Evolutionary conservation across 345 rosid genomes (phyloP).

Genomic region (Stellera chamaejasme): DNA sequence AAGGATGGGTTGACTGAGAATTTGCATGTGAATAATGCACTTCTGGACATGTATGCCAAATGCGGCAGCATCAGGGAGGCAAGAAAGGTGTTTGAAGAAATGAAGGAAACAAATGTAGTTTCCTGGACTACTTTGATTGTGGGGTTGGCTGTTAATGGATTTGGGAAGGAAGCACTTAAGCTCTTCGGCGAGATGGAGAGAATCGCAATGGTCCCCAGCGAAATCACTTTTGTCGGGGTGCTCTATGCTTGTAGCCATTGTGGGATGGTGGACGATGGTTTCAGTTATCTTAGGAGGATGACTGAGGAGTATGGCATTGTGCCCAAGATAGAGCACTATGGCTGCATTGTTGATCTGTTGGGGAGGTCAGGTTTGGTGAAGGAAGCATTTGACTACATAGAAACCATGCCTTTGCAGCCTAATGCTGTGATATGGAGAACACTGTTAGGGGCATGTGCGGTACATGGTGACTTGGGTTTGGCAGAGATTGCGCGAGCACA

Average conservation of each 20-base stretch:
- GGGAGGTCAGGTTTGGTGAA: constrained; percentile 73
- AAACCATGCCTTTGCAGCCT: constrained; percentile 52
- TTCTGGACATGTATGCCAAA: constrained; percentile 72
- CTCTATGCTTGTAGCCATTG: constrained; percentile 90
- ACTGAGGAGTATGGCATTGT: constrained; percentile 46
- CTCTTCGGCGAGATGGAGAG: constrained; percentile 48
- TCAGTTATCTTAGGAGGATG: constrained; percentile 54
- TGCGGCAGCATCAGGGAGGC: constrained; percentile 59
- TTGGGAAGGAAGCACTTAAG: constrained; percentile 62
- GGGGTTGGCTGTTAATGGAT: constrained; percentile 83
- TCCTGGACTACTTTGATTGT: constrained; percentile 80
- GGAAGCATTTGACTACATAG: constrained; percentile 46
- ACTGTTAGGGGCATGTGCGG: constrained; percentile 57
- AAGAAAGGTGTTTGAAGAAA: constrained; percentile 41
- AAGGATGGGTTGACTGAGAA: constrained; percentile 47
- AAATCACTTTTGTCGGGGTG: constrained; percentile 71
- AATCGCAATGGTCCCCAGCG: constrained; percentile 41
- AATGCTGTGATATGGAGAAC: constrained; percentile 83
- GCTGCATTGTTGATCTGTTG: constrained; percentile 86
- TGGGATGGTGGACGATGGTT: constrained; percentile 76
- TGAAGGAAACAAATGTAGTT: constrained; percentile 50
- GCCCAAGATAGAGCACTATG: constrained; percentile 78
- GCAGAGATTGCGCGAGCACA: constrained; percentile 52
- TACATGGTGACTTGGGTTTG: constrained; percentile 48
- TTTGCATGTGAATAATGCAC: constrained; percentile 48